Conservation (phyloP, 2,329 filamentous ascomycete species). For the Sarocladium oryzae region DNA sequence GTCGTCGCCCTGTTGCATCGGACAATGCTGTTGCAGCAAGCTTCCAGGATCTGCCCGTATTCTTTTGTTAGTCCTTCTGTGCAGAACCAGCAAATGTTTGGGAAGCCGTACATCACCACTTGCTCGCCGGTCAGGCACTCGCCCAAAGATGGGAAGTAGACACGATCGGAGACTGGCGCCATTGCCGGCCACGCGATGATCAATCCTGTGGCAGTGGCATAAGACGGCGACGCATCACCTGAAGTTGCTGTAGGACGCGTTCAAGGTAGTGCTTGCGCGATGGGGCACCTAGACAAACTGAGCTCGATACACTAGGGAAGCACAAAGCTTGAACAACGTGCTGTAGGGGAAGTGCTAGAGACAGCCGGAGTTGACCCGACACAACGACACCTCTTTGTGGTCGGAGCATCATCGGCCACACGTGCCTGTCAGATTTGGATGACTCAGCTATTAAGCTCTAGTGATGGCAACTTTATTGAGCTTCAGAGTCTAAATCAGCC, state of each 20-base stretch:
- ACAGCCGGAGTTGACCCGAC: slow-evolving; percentile 12
- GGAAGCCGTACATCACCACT: slow-evolving; percentile 62
- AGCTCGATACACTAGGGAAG: neutral
- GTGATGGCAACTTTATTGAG: neutral
- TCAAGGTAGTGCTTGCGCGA: slow-evolving; percentile 7
- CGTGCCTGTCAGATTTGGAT: neutral
- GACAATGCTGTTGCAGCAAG: slow-evolving; percentile 48
- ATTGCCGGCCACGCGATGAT: slow-evolving; percentile 48
- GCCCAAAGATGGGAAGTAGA: slow-evolving; percentile 79
- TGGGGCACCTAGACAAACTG: slow-evolving; percentile 6
- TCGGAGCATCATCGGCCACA: slow-evolving; percentile 7
- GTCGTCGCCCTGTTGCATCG: slow-evolving; percentile 51
- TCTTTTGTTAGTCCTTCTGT: slow-evolving; percentile 17
- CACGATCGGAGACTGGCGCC: slow-evolving; percentile 62
- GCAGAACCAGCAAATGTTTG: neutral
- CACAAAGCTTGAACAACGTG: no score
- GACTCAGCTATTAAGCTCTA: slow-evolving; percentile 3
- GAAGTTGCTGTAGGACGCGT: slow-evolving; percentile 20
- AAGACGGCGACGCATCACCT: slow-evolving; percentile 33
- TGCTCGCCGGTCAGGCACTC: slow-evolving; percentile 77
- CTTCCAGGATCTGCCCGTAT: slow-evolving; percentile 50
- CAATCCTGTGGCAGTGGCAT: slow-evolving; percentile 31
- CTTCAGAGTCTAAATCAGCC: no score
- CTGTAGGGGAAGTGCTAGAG: slow-evolving; percentile 9
- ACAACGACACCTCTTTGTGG: neutral